These are phyloP conservation scores for Candida khao-thaluensis DNA, from an alignment of 805 yeast genomes.

Conservation along the genomic window DNA sequence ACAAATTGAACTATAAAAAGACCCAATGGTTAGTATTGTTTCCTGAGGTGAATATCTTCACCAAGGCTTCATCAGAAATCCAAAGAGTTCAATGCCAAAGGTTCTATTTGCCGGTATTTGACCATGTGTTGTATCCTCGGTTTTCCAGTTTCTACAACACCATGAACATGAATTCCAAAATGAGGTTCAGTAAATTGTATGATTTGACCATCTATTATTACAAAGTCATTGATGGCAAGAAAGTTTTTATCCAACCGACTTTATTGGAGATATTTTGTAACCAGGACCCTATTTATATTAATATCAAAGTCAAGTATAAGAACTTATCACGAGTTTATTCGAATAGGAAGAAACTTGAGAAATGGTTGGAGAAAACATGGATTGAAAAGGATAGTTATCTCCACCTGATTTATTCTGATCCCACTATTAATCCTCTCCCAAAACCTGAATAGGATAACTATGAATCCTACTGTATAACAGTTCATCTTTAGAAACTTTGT, in stretches of 20 bases:
- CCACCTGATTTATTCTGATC: background rate
- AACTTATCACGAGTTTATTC: constrained; percentile 48
- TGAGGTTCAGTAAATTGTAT: constrained; percentile 47
- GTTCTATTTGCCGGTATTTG: constrained; percentile 58
- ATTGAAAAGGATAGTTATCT: constrained; percentile 54
- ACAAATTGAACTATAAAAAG: constrained; percentile 31
- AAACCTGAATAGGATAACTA: constrained; percentile 34
- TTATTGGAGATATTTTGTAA: constrained; percentile 31
- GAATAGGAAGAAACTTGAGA: constrained; percentile 57
- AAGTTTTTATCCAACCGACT: constrained; percentile 24
- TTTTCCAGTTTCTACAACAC: constrained; percentile 57
- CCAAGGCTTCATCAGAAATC: constrained; percentile 43
- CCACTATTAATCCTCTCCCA: constrained; percentile 3
- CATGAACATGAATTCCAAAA: constrained; percentile 32
- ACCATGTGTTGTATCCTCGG: constrained; percentile 74
- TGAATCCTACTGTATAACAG: constrained; percentile 76
- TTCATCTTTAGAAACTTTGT: constrained; percentile 75
- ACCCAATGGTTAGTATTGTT: constrained; percentile 68
- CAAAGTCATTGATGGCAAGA: constrained; percentile 6
- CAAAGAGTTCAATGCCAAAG: constrained; percentile 57
- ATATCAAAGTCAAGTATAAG: constrained; percentile 49
- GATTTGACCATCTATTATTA: constrained; percentile 55
- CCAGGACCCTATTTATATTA: constrained; percentile 32
- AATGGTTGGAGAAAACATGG: constrained; percentile 80
- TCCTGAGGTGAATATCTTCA: constrained; percentile 81